These are phyloP conservation scores for Sistotremastrum suecicum DNA, from an alignment of 768 basidiomycete genomes.

Conservation along the genomic window DNA sequence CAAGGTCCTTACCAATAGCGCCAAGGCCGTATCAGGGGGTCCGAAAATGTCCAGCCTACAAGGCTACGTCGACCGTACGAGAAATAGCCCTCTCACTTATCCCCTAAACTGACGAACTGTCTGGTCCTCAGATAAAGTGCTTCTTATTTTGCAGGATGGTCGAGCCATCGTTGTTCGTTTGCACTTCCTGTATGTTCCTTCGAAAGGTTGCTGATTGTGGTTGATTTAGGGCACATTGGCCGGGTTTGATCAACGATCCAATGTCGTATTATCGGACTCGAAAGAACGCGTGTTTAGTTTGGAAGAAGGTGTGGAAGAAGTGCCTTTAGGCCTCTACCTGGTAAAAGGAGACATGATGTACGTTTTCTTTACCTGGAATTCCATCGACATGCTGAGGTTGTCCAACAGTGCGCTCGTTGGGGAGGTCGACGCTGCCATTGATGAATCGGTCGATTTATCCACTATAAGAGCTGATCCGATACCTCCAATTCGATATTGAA, in stretches of 20 bases:
- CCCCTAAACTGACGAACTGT: not conserved
- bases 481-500: slow-evolving; percentile 62
- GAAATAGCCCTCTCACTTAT: not conserved
- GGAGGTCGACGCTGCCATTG: slow-evolving; percentile 74
- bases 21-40: not conserved
- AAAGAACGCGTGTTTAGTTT: slow-evolving; percentile 86
- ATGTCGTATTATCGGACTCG: slow-evolving; percentile 87
- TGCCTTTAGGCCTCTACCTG: slow-evolving; percentile 87
- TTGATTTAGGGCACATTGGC: slow-evolving; percentile 64
- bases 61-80: slow-evolving; percentile 79
- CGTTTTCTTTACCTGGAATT: slow-evolving; percentile 19
- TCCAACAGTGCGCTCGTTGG: slow-evolving; percentile 54
- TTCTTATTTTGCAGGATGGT: slow-evolving; percentile 92
- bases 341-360: slow-evolving; percentile 99
- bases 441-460: slow-evolving; percentile 58
- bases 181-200: not conserved
- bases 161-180: slow-evolving; percentile 76
- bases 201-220: not conserved
- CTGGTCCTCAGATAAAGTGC: slow-evolving; percentile 54
- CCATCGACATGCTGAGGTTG: slow-evolving; percentile 3
- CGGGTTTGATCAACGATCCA: slow-evolving; percentile 91
- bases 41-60: slow-evolving; percentile 70
- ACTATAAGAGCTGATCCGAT: slow-evolving; percentile 82
- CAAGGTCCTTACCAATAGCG: too few relatives aligned
- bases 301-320: slow-evolving; percentile 90